phyloP scores from a whole-genome alignment of 208 protist genomes.

The Phytomonas serpens region DNA sequence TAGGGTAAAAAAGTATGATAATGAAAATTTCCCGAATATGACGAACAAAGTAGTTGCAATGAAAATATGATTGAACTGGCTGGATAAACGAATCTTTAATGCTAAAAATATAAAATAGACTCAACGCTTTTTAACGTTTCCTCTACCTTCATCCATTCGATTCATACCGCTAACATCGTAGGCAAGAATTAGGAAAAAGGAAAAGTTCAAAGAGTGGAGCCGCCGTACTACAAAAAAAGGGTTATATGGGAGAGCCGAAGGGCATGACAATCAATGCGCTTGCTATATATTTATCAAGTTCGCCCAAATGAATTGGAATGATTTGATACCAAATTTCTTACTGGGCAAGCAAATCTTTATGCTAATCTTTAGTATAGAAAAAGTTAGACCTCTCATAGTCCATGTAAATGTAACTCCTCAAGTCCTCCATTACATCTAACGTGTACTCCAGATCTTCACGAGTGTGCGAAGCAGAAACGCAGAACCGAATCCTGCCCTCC shows the following conservation, averaged over 20 bases:
- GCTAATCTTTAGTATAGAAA: not conserved
- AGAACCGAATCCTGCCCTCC: constrained; percentile 86
- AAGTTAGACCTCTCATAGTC: constrained; percentile 34
- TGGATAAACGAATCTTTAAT: not conserved
- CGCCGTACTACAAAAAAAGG: constrained; percentile 6
- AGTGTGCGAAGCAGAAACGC: constrained; percentile 92
- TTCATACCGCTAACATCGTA: not conserved
- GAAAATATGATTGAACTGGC: not conserved
- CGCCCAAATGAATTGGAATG: not conserved
- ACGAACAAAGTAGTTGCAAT: not conserved
- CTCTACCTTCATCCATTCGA: not conserved
- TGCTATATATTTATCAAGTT: not conserved
- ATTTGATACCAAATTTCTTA: not conserved
- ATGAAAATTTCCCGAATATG: not conserved
- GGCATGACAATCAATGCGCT: not conserved
- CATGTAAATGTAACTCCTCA: constrained; percentile 65
- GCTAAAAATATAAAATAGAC: not conserved
- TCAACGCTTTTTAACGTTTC: not conserved
- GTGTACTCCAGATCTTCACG: constrained; percentile 89
- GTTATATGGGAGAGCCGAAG: not conserved
- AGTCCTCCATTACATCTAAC: constrained; percentile 80
- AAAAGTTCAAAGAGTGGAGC: not conserved
- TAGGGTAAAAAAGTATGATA: not conserved
- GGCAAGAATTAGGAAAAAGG: constrained; percentile 1
- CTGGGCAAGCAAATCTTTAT: not conserved